A percentile compares a stretch with the other conserved stretches of the same genome.
Evolutionary conservation across 495 filamentous ascomycete species (phyloP).

Genomic region (Trichoderma reesei): DNA sequence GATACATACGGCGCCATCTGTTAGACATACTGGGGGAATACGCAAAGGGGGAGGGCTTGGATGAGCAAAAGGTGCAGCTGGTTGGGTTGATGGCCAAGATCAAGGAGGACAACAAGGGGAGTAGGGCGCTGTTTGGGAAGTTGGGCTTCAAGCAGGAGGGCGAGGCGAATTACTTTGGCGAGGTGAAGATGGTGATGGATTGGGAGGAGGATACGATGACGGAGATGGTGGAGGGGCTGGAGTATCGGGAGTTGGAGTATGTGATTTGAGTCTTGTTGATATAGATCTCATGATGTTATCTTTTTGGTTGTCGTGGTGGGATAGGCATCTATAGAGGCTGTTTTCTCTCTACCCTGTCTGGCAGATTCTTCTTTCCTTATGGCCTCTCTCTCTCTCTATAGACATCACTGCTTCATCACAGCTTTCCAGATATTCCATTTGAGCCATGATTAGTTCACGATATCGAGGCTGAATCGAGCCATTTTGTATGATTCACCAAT

Average conservation of each 20-base stretch:
- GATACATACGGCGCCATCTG: slow-evolving; percentile 46
- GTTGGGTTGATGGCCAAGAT: slow-evolving; percentile 39
- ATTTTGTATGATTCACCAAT: too few species aligned
- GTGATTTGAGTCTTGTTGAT: not conserved
- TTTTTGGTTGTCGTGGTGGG: too few species aligned
- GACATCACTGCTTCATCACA: too few species aligned
- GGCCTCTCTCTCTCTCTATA: too few species aligned
- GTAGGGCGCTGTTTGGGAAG: slow-evolving; percentile 34
- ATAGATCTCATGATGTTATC: not conserved
- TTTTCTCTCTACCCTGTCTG: too few species aligned
- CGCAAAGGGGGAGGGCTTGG: not conserved
- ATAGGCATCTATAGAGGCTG: too few species aligned
- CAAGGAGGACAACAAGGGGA: slow-evolving; percentile 26
- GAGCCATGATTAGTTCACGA: too few species aligned
- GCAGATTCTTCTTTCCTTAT: too few species aligned
- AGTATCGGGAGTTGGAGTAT: not conserved
- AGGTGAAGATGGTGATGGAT: slow-evolving; percentile 36
- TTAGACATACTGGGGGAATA: slow-evolving; percentile 53
- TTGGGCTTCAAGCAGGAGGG: slow-evolving; percentile 37
- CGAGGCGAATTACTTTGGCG: slow-evolving; percentile 40
- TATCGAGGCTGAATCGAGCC: too few species aligned
- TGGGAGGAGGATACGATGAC: slow-evolving; percentile 18
- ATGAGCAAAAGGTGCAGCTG: slow-evolving; percentile 13
- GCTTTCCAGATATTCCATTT: too few species aligned
- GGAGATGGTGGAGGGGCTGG: not conserved